These are phyloP conservation scores for Hypoxylon crocopeplum DNA, from an alignment of 495 filamentous ascomycete species.

Conservation along the genomic window DNA sequence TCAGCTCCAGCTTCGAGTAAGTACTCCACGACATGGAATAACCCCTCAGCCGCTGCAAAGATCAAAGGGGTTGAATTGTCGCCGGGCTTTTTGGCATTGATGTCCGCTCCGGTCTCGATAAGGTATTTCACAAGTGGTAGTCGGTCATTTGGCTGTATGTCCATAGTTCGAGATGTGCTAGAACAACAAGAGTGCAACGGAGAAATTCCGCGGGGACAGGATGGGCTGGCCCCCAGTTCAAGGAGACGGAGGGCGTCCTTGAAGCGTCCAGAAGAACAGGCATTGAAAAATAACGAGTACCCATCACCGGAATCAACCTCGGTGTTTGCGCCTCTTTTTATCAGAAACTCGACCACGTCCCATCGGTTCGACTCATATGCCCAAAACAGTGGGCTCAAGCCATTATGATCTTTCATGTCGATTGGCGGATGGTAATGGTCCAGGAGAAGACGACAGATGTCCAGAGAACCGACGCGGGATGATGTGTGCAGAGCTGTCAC, in stretches of 20 bases:
- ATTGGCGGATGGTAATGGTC: conserved; percentile 1
- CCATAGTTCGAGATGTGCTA: not conserved
- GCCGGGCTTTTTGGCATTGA: not conserved
- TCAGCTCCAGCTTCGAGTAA: conserved; percentile 34
- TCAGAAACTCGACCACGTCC: conserved; percentile 3
- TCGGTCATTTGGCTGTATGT: not conserved
- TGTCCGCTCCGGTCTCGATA: conserved; percentile 1
- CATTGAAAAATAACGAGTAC: conserved; percentile 6
- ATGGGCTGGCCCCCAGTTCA: not conserved
- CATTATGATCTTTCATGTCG: conserved; percentile 8
- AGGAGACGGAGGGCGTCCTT: not conserved
- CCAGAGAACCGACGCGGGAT: not conserved
- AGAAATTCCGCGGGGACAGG: not conserved
- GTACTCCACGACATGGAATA: conserved; percentile 15
- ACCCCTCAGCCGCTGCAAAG: not conserved
- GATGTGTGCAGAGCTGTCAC: conserved; percentile 13
- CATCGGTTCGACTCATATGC: not conserved
- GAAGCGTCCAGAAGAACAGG: not conserved
- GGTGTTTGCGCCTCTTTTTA: conserved; percentile 4
- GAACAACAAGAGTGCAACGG: too few species aligned
- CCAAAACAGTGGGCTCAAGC: conserved; percentile 14
- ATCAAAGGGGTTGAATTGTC: conserved; percentile 1
- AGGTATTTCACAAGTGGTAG: conserved; percentile 2
- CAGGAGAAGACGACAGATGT: not conserved
- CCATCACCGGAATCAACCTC: not conserved